Evolutionary conservation across 345 rosid species (phyloP).

Genomic region (Citrus sp.): DNA sequence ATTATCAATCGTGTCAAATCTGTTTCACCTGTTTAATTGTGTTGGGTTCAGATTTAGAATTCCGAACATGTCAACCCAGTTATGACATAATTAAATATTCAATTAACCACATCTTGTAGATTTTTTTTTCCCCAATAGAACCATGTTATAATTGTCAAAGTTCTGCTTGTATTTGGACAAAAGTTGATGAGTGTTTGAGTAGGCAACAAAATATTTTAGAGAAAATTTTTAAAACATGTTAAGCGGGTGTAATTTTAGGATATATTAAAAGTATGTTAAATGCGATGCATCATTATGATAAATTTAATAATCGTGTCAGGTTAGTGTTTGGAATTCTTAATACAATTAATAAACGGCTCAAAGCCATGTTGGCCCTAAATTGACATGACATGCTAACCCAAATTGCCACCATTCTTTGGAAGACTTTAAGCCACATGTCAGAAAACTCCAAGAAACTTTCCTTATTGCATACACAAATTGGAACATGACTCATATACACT

Average conservation of each 20-base stretch:
- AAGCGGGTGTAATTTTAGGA: background rate
- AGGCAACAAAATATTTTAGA: background rate
- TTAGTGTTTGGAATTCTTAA: background rate
- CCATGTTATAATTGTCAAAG: background rate
- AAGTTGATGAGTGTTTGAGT: background rate
- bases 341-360: too few relatives aligned
- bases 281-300: background rate
- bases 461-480: background rate
- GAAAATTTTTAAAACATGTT: background rate
- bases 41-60: background rate
- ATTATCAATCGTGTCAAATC: background rate
- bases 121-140: too few relatives aligned
- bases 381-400: background rate
- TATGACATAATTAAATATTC: background rate
- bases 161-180: background rate
- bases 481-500: background rate
- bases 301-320: background rate
- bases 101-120: background rate
- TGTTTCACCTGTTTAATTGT: background rate
- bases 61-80: background rate
- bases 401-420: background rate
- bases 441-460: background rate
- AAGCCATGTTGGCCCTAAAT: background rate
- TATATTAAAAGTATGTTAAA: background rate
- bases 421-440: background rate